Evolutionary conservation across 2,329 filamentous ascomycete species (phyloP).

Genomic region (Fusarium zealandicum): DNA sequence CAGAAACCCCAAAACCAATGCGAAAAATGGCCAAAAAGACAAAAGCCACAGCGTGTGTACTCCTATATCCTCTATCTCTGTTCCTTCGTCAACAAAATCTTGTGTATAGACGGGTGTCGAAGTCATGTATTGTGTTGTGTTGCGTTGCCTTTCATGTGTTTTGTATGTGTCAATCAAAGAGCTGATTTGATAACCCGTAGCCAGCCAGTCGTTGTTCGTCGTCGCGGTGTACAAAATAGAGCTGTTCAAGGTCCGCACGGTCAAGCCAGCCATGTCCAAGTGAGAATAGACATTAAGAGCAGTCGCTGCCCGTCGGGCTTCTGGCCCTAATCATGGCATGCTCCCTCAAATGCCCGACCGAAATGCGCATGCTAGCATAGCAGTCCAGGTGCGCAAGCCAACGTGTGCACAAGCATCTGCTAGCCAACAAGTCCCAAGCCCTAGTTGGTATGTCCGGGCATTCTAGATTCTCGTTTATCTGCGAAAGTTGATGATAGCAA

Average conservation of each 20-base stretch:
- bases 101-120: slow-evolving; percentile 30
- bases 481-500: slow-evolving; percentile 61
- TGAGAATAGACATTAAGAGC: slow-evolving; percentile 31
- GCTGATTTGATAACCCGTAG: slow-evolving; percentile 22
- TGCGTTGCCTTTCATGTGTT: not conserved
- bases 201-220: slow-evolving; percentile 36
- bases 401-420: too few species aligned
- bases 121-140: slow-evolving; percentile 10
- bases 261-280: slow-evolving; percentile 13
- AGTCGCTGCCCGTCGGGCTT: slow-evolving; percentile 7
- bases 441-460: not conserved
- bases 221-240: slow-evolving; percentile 40
- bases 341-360: not conserved
- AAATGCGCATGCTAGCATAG: slow-evolving; percentile 7
- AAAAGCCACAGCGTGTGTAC: slow-evolving; percentile 33
- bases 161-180: slow-evolving; percentile 32
- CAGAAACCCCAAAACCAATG: slow-evolving; percentile 13
- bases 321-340: slow-evolving; percentile 6
- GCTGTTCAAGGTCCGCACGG: slow-evolving; percentile 9
- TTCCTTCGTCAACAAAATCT: slow-evolving; percentile 36
- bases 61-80: slow-evolving; percentile 41
- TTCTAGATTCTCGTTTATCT: slow-evolving; percentile 38
- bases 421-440: not conserved
- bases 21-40: slow-evolving; percentile 27
- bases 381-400: too few species aligned